Evolutionary conservation across 2,329 filamentous ascomycete genomes (phyloP), one percentile per base, ranked within the genome.

Genomic region (Pleurostoma richardsiae): DNA sequence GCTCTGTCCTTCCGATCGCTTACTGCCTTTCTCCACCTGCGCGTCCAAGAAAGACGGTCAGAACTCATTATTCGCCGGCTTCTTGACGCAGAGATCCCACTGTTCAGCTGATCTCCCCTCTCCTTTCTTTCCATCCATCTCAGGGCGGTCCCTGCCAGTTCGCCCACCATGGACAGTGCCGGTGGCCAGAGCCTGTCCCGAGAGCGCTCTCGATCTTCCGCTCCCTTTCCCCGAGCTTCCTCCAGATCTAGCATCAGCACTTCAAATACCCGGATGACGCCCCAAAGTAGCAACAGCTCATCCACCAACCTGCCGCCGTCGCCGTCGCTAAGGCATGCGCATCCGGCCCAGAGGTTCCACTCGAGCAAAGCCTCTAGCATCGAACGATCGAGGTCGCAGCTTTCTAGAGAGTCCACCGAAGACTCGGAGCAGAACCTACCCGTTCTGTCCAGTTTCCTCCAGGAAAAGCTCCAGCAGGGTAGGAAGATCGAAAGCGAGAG

Each of bases 381-480:
- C 5, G 66, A 69, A 8, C 66, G 69, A 29, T 61, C 68, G 2
- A 59, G 60, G 4, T 67, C 71, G 2, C 65, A 65, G 45, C 52
- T 73, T n/a, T 69, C 70, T 8, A 63, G 69, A 52, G 67, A 73
- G 48, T 59, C 66, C 19, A 67, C 65, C 38, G 62, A 64, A 30
- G 74, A 78, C 26, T 61, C 66, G 3, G 66, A 67, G 11, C 69
- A 66, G 40, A 59, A 61, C 29, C 52, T 62, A 4, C 57, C 59
- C 2, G 65, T 68, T 1, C 61, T 74, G 10, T 82, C 79, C 0
- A 71, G 64, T 11, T 75, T 80, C 43, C 64, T 82, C 3, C 78
- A 79, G 41, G 77, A 81, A 56, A 74, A 70, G 50, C 61, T 82
- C n/a, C 70, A 74, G 42, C 72, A 65, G 29, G 74, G 78, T 53